Evolutionary conservation across 345 rosid genomes (phyloP).

Genomic region (Heritiera littoralis): DNA sequence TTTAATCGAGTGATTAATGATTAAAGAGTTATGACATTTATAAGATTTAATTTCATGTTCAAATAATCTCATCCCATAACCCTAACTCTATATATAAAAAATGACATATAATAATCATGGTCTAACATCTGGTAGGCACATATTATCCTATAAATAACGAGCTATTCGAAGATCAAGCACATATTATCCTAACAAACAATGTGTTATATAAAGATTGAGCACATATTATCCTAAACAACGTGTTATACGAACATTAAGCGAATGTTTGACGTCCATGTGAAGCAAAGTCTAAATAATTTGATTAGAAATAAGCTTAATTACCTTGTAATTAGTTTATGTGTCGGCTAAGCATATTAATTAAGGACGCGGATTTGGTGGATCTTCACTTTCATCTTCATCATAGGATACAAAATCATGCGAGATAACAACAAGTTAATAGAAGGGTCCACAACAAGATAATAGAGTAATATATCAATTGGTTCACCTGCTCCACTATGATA

Average conservation of each 20-base stretch:
- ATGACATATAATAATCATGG: background rate
- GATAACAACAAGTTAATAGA: background rate
- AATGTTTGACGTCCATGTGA: too few relatives aligned
- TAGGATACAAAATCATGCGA: background rate
- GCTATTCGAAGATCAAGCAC: too few relatives aligned
- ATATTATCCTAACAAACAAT: too few relatives aligned
- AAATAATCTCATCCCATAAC: too few relatives aligned
- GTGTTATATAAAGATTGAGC: too few relatives aligned
- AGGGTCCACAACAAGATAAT: background rate
- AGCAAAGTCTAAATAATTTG: background rate
- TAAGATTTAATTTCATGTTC: too few relatives aligned
- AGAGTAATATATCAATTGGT: background rate
- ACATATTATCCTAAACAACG: too few relatives aligned
- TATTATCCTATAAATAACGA: too few relatives aligned
- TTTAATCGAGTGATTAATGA: too few relatives aligned
- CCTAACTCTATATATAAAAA: too few relatives aligned
- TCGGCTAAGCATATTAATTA: background rate
- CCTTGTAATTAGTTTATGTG: background rate
- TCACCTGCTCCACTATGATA: background rate
- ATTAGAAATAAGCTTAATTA: background rate
- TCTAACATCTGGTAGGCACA: background rate
- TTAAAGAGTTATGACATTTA: too few relatives aligned
- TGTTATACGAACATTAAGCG: too few relatives aligned
- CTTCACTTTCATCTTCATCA: background rate
- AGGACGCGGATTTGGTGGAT: slow-evolving; percentile 6